Evolutionary conservation across 1,284 basidiomycete species (phyloP).

Genomic region (Stygiomarasmius scandens): DNA sequence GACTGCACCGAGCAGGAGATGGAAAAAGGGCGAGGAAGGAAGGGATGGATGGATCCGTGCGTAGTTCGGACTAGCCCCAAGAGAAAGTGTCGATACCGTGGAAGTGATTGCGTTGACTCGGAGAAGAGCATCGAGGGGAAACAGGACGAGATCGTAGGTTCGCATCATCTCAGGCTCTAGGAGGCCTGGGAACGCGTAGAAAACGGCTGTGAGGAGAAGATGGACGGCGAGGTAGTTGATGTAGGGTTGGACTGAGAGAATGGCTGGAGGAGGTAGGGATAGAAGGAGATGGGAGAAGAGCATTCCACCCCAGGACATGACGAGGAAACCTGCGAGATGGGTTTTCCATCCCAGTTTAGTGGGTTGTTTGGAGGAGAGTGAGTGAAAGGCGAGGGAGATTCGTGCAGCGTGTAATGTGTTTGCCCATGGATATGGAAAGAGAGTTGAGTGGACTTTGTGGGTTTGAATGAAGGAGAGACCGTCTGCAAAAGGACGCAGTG

Average conservation of each 20-base stretch:
- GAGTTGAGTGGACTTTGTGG: conserved; percentile 28
- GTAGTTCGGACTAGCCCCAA: not conserved
- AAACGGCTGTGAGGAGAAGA: conserved; percentile 42
- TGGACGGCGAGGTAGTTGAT: conserved; percentile 50
- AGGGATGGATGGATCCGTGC: conserved; percentile 33
- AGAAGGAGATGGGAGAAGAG: conserved; percentile 44
- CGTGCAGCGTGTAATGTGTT: conserved; percentile 42
- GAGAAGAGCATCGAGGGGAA: conserved; percentile 50
- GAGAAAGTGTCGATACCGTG: conserved; percentile 34
- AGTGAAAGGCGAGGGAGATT: conserved; percentile 20
- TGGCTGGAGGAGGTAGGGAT: conserved; percentile 44
- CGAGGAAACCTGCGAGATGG: conserved; percentile 45
- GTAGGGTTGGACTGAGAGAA: conserved; percentile 45
- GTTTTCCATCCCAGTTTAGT: conserved; percentile 38
- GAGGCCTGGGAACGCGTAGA: conserved; percentile 38
- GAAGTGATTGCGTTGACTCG: conserved; percentile 41
- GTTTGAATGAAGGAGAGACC: conserved; percentile 29
- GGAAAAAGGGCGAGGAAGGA: conserved; percentile 39
- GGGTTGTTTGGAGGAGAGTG: conserved; percentile 3
- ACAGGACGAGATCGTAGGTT: conserved; percentile 41
- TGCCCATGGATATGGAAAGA: conserved; percentile 42
- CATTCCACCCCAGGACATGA: conserved; percentile 53
- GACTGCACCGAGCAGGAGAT: conserved; percentile 45
- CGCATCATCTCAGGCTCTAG: conserved; percentile 12
- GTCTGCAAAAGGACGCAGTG: conserved; percentile 21